phyloP scores from a whole-genome alignment of 2,329 filamentous ascomycete species.

The Ampelomyces quisqualis region DNA sequence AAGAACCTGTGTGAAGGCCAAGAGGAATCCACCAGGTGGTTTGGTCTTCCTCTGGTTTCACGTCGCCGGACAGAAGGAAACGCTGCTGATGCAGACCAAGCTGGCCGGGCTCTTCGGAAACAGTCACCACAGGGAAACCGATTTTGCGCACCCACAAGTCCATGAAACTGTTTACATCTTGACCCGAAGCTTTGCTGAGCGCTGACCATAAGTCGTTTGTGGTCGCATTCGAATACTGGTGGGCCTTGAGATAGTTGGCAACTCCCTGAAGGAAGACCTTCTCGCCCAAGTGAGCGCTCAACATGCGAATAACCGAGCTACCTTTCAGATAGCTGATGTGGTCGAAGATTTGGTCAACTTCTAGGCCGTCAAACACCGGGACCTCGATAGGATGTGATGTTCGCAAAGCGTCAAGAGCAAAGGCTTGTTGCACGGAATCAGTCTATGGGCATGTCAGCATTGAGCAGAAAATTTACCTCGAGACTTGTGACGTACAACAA shows the following conservation, averaged over 20 bases:
- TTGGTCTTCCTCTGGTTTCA: constrained; percentile 84
- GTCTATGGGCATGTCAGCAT: constrained; percentile 57
- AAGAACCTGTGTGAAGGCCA: constrained; percentile 71
- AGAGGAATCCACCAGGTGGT: constrained; percentile 97
- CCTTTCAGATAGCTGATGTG: constrained; percentile 96
- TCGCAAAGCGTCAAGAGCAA: constrained; percentile 83
- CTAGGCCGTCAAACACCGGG: constrained; percentile 85
- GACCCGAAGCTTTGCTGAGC: constrained; percentile 80
- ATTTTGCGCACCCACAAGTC: constrained; percentile 93
- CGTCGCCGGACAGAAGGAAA: constrained; percentile 89
- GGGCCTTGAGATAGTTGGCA: constrained; percentile 80
- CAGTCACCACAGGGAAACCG: constrained; percentile 85
- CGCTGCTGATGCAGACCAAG: constrained; percentile 81
- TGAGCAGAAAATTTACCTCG: constrained; percentile 52
- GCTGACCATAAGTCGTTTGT: constrained; percentile 91
- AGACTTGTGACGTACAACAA: constrained; percentile 67
- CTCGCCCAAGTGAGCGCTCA: constrained; percentile 84
- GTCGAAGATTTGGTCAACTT: constrained; percentile 98
- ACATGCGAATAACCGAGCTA: constrained; percentile 93
- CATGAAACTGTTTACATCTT: constrained; percentile 87
- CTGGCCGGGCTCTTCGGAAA: constrained; percentile 79
- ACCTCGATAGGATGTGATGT: constrained; percentile 97
- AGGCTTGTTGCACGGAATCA: constrained; percentile 90
- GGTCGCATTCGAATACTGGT: constrained; percentile 86
- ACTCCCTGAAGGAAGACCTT: constrained; percentile 90